These are phyloP conservation scores for Hypoxylon lienhwacheense DNA, from an alignment of 495 filamentous ascomycete genomes.

Conservation along the genomic window DNA sequence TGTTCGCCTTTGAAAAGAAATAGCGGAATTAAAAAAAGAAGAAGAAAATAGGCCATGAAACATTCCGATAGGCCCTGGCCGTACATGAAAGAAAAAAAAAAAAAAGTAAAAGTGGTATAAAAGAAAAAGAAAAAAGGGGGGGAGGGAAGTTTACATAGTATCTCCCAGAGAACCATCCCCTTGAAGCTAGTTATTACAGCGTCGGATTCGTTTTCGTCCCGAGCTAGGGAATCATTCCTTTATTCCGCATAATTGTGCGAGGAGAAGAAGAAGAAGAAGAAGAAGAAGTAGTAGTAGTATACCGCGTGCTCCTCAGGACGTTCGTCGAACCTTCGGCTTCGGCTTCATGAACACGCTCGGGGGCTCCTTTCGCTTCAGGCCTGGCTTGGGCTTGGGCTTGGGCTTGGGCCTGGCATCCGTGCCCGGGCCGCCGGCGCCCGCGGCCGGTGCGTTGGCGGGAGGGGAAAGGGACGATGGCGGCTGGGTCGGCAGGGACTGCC, in stretches of 20 bases:
- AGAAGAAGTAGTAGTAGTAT: neutral
- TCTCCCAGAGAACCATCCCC: neutral
- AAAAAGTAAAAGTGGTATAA: neutral
- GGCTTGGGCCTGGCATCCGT: conserved; percentile 4
- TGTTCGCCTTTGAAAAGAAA: too few relatives aligned
- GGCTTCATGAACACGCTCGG: conserved; percentile 43
- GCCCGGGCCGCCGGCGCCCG: neutral
- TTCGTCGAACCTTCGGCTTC: conserved; percentile 26
- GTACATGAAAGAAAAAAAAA: too few relatives aligned
- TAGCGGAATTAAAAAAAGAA: too few relatives aligned
- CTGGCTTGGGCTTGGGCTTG: neutral
- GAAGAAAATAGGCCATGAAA: too few relatives aligned
- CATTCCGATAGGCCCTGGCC: too few relatives aligned
- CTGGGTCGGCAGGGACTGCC: neutral
- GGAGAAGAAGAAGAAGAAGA: too few relatives aligned
- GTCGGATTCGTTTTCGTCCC: too few relatives aligned
- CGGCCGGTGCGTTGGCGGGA: neutral
- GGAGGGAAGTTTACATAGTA: too few relatives aligned
- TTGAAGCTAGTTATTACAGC: too few relatives aligned
- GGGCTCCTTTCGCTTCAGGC: conserved; percentile 36
- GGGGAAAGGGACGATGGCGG: neutral
- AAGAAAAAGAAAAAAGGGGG: neutral
- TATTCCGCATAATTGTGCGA: too few relatives aligned
- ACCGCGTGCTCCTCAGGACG: conserved; percentile 4
- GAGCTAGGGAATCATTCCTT: neutral